Percentiles rank a stretch among this genome's conserved stretches.
Evolutionary conservation across 768 basidiomycete species (phyloP).

Genomic region (Boletus edulis): DNA sequence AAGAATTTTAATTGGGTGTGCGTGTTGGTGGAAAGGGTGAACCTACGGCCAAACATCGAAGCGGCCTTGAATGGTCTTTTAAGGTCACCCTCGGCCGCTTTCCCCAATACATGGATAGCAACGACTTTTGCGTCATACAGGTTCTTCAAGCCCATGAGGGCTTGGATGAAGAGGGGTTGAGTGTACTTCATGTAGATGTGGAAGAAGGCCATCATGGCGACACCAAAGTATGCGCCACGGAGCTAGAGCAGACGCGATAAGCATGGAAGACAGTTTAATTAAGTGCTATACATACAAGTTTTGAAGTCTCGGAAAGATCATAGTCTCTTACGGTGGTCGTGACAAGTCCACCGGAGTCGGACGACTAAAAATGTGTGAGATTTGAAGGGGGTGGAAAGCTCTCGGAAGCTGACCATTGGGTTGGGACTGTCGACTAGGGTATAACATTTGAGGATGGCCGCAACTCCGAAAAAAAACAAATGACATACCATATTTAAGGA

Average conservation of each 20-base stretch:
- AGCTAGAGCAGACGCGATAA: constrained; percentile 38
- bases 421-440: constrained; percentile 66
- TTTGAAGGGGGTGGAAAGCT: background rate
- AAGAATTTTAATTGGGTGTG: background rate
- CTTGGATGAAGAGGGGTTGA: constrained; percentile 94
- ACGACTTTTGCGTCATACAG: constrained; percentile 85
- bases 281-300: constrained; percentile 55
- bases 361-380: constrained; percentile 38
- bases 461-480: background rate
- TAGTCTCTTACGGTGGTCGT: constrained; percentile 95
- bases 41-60: constrained; percentile 71
- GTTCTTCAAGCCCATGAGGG: constrained; percentile 91
- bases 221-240: constrained; percentile 64
- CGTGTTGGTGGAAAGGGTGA: background rate
- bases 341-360: constrained; percentile 68
- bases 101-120: constrained; percentile 77
- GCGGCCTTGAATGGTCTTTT: constrained; percentile 85
- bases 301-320: constrained; percentile 84
- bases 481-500: constrained; percentile 86
- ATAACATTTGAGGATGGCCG: constrained; percentile 1
- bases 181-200: constrained; percentile 95
- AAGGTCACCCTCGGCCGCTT: constrained; percentile 80
- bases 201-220: constrained; percentile 90
- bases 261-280: background rate
- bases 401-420: constrained; percentile 60